Percentiles rank a stretch among this genome's conserved stretches.
phyloP scores from a whole-genome alignment of 148 eudicot genomes.

The Selenicereus undatus region DNA sequence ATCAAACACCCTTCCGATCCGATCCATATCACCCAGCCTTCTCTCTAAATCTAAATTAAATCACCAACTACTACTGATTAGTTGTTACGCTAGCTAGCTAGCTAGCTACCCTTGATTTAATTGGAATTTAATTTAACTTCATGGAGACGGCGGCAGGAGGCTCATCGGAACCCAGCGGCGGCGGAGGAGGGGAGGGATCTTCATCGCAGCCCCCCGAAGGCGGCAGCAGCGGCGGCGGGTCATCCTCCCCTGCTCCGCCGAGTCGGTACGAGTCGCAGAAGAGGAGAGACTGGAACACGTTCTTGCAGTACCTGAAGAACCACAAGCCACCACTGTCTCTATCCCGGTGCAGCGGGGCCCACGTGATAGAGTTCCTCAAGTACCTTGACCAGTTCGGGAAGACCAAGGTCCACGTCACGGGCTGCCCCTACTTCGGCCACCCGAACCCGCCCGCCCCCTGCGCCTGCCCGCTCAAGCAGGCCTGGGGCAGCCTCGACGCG shows the following conservation, averaged over 20 bases:
- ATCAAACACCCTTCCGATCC: not conserved
- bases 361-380: constrained; percentile 65
- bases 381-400: constrained; percentile 73
- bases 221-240: not conserved
- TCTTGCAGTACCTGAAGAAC: constrained; percentile 64
- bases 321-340: constrained; percentile 68
- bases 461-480: constrained; percentile 61
- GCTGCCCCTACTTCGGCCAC: constrained; percentile 60
- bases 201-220: not conserved
- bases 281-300: constrained; percentile 79
- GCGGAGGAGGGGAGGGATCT: not conserved
- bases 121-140: not conserved
- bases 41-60: not conserved
- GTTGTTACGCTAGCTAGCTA: not conserved
- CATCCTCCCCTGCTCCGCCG: constrained; percentile 11
- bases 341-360: constrained; percentile 68
- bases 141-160: not conserved
- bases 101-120: too few relatives aligned
- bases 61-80: not conserved
- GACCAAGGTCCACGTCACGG: constrained; percentile 49
- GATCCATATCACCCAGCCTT: not conserved
- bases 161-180: constrained; percentile 16
- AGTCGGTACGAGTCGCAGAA: constrained; percentile 80
- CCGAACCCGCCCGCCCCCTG: constrained; percentile 64
- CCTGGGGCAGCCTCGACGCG: constrained; percentile 74